Base-by-base conservation (phyloP, 2,329 filamentous ascomycete species). In the Colletotrichum siamense region DNA sequence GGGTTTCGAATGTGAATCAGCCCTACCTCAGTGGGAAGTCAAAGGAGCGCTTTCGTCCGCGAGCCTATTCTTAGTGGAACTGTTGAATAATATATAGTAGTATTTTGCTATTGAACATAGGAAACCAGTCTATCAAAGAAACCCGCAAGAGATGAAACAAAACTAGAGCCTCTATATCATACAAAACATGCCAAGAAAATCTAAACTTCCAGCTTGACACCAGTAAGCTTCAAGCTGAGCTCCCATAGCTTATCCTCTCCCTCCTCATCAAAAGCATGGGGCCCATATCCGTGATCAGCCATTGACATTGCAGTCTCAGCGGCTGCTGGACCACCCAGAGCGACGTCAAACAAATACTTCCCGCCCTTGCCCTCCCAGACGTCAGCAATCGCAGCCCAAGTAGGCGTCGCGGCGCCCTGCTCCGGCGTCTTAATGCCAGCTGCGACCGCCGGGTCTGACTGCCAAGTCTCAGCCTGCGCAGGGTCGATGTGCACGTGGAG, bases 341-440 rank as follows among this genome's bases (percentile, higher is more conserved):
- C 55, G 36, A 63, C 76, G 10, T 88, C 81, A 57, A 83, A 81
- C 39, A 88, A 75, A 79, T 88, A 88, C 75, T 81, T 80, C 3
- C 87, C 87, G 6, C 87, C 88, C 75, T 83, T 85, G 8, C 81
- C 83, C 77, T 87, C 84, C 79, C 82, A 85, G 39, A 84, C 83
- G 66, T 82, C 82, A 3, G 78, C 81, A 5, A 87, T 63, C 2
- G 86, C 87, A 1, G 85, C 87, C 81, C 83, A 87, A 3, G 88
- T 83, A 4, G 82, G 83, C 32, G 88, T 88, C 4, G 88, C 85
- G 61, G 87, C 87, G 6, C 88, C 88, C 78, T 89, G 87, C 39
- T 82, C 84, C 1, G 83, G 66, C 4, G 44, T 67, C 55, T 34
- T 64, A 3, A 22, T 30, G 18, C 24, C 34, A 8, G n/a, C 24